phyloP scores from a whole-genome alignment of 495 filamentous ascomycete genomes.

The Lasiosphaeris hirsuta region DNA sequence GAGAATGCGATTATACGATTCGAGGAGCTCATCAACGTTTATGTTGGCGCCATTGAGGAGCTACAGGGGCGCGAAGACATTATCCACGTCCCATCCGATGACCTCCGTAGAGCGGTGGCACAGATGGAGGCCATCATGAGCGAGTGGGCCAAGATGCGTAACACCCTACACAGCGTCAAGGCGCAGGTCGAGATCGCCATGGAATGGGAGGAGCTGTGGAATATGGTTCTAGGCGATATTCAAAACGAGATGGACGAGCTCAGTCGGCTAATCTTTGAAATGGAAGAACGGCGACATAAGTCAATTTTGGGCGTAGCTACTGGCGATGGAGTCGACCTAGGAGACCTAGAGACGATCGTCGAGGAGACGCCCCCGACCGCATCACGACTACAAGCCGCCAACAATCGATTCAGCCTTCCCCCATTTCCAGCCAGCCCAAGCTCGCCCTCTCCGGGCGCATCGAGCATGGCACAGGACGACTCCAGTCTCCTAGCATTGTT shows the following conservation, averaged over 20 bases:
- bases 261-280: constrained; percentile 81
- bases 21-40: constrained; percentile 82
- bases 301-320: constrained; percentile 57
- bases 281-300: constrained; percentile 89
- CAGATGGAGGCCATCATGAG: constrained; percentile 83
- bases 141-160: constrained; percentile 81
- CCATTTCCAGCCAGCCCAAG: constrained; percentile 53
- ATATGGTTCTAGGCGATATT: constrained; percentile 88
- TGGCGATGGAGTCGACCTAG: constrained; percentile 71
- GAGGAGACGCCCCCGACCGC: constrained; percentile 72
- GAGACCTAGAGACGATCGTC: constrained; percentile 88
- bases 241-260: constrained; percentile 84
- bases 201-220: constrained; percentile 99
- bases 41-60: constrained; percentile 85
- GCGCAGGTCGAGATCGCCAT: constrained; percentile 91
- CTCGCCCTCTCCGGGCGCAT: constrained; percentile 54
- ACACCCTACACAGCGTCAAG: constrained; percentile 71
- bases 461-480: constrained; percentile 69
- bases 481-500: constrained; percentile 80
- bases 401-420: constrained; percentile 66
- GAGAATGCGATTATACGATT: constrained; percentile 83
- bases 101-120: constrained; percentile 65
- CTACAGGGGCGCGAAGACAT: constrained; percentile 81
- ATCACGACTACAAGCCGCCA: constrained; percentile 36
- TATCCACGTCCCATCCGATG: constrained; percentile 59